Evolutionary conservation across 192 early-diverging fungal species (phyloP), one percentile per base, ranked within the genome.

Genomic region (Coemansia sp.): DNA sequence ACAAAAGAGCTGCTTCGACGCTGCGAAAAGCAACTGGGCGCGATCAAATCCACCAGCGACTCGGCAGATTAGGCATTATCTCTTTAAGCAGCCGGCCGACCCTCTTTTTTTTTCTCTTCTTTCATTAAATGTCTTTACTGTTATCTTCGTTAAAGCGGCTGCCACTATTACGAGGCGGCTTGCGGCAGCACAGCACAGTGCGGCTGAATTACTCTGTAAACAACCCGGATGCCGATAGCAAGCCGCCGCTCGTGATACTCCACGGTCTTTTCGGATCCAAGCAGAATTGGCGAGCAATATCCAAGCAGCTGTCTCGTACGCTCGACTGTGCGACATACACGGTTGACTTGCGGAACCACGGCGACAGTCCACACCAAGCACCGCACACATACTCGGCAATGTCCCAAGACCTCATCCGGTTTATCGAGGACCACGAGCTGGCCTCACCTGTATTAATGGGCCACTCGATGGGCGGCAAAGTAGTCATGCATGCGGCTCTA

Each of bases 211-310:
- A 55, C 51, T 53, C 56, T 11, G 34, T 38, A 12, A 64, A 40
- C 16, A 53, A 32, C 48, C 52, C 66, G 0, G 52, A 62, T 5
- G 10, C 40, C 9, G 15, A 41, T 5, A 36, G 11, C 15, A 46
- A 37, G 16, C 66, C 76, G 31, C 87, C 87, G 11, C 60, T 92
- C 18, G 69, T 90, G 9, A 86, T 97, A 50, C 79, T 93, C 28
- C 94, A 93, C 66, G 94, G 94, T 26, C 78, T 97, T 16, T 92
- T 97, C 68, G 94, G 94, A 11, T 91, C 88, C 1, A 95, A 95
- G 64, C 91, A 93, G 56, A 96, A 96, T 79, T 96, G 93, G 93
- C 78, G 83, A 26, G 87, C 92, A 4, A 80, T 98, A 20, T 78
- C 88, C 26, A 91, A 90, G 59, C 79, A 83, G 11, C 80, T 95